These are phyloP conservation scores for Daldinia childiae DNA, from an alignment of 495 filamentous ascomycete genomes.

Conservation along the genomic window DNA sequence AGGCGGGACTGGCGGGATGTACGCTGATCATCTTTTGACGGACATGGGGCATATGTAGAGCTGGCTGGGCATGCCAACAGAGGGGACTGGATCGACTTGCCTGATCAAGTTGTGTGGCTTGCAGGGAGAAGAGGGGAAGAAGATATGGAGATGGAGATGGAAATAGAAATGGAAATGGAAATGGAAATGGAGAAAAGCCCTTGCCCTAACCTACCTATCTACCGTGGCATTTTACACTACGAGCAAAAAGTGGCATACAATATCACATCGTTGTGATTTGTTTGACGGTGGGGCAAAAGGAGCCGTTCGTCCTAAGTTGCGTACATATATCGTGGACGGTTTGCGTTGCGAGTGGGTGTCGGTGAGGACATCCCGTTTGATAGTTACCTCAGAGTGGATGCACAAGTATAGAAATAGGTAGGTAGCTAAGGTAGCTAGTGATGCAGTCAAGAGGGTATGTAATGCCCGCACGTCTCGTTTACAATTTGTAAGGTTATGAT, in stretches of 20 bases:
- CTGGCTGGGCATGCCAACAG: slow-evolving; percentile 15
- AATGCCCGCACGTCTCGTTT: background rate
- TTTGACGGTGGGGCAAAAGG: slow-evolving; percentile 28
- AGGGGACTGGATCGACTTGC: slow-evolving; percentile 22
- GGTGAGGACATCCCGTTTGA: background rate
- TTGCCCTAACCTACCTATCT: slow-evolving; percentile 40
- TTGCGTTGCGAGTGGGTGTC: slow-evolving; percentile 21
- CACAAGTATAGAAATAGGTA: background rate
- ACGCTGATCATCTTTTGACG: slow-evolving; percentile 22
- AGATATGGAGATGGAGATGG: background rate
- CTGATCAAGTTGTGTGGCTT: slow-evolving; percentile 14
- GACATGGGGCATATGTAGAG: slow-evolving; percentile 18
- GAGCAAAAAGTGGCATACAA: slow-evolving; percentile 3
- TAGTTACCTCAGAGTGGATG: slow-evolving; percentile 2
- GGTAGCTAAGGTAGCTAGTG: slow-evolving; percentile 3
- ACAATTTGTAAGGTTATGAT: background rate
- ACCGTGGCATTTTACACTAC: slow-evolving; percentile 1
- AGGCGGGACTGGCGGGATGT: slow-evolving; percentile 37
- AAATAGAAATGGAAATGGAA: background rate
- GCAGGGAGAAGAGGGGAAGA: slow-evolving; percentile 12
- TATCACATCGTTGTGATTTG: slow-evolving; percentile 33
- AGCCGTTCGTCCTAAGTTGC: slow-evolving; percentile 2
- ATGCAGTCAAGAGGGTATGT: background rate
- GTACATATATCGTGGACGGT: background rate
- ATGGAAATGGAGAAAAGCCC: slow-evolving; percentile 28